phyloP scores from a whole-genome alignment of 2,329 filamentous ascomycete genomes.

The Pestalotiopsis fici region DNA sequence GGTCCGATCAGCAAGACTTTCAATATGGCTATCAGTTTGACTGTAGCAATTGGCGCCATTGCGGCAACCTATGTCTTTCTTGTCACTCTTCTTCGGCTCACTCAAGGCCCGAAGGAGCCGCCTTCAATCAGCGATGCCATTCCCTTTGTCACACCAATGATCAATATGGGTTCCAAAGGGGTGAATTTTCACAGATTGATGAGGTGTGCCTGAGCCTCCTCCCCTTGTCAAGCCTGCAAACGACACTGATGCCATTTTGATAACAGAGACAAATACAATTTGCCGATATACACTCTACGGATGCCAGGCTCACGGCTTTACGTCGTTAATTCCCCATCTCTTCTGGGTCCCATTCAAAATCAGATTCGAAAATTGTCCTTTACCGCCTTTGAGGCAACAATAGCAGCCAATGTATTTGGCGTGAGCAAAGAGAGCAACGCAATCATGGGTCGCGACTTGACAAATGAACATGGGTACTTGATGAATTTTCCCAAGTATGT shows the following conservation, averaged over 20 bases:
- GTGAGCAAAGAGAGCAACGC: slow-evolving; percentile 10
- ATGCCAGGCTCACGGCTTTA: slow-evolving; percentile 16
- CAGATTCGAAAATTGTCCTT: slow-evolving; percentile 14
- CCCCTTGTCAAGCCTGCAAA: too few species aligned
- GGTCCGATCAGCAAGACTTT: not conserved
- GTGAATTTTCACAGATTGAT: not conserved
- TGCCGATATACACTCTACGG: slow-evolving; percentile 16
- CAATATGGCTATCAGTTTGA: not conserved
- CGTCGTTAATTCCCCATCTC: slow-evolving; percentile 12
- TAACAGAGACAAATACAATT: slow-evolving; percentile 12
- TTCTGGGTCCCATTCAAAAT: slow-evolving; percentile 12
- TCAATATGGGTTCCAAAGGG: slow-evolving; percentile 2
- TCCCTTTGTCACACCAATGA: slow-evolving; percentile 6
- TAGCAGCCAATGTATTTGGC: slow-evolving; percentile 12
- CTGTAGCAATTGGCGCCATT: not conserved
- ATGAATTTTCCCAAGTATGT: slow-evolving; percentile 16
- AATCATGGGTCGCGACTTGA: slow-evolving; percentile 12
- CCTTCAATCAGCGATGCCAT: not conserved
- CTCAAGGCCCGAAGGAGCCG: slow-evolving; percentile 7
- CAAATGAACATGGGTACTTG: slow-evolving; percentile 13
- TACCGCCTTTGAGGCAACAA: slow-evolving; percentile 11
- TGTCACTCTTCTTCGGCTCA: not conserved
- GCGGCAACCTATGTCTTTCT: slow-evolving; percentile 5
- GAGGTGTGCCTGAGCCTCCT: not conserved
- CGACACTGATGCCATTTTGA: not conserved